Conservation (phyloP, 306 rosid genomes). For the Sesbania bispinosa region DNA sequence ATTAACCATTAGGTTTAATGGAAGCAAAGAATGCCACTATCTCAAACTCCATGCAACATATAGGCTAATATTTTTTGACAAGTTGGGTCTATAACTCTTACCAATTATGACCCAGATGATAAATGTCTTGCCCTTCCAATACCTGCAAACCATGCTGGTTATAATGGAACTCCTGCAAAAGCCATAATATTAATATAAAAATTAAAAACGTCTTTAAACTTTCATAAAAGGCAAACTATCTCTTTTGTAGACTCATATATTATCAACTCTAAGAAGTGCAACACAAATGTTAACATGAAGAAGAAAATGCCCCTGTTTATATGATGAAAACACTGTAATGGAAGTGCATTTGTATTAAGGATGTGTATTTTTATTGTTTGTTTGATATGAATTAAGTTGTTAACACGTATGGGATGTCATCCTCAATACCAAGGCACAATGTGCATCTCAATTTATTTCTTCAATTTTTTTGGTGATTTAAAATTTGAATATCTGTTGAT, state of each 20-base stretch:
- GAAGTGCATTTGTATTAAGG: not conserved
- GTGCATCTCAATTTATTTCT: too few species aligned
- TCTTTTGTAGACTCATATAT: not conserved
- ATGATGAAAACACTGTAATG: not conserved
- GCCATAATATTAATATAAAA: not conserved
- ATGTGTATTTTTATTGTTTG: not conserved
- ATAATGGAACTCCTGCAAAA: constrained; percentile 88
- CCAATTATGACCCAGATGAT: constrained; percentile 92
- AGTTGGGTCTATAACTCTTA: constrained; percentile 36
- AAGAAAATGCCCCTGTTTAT: not conserved
- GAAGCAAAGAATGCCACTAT: constrained; percentile 13
- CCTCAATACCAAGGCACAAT: too few species aligned
- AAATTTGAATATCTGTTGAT: too few species aligned
- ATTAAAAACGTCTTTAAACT: not conserved
- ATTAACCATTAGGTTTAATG: constrained; percentile 7
- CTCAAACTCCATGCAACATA: constrained; percentile 4
- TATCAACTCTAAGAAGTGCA: not conserved
- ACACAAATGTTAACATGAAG: not conserved
- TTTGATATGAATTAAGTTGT: too few species aligned
- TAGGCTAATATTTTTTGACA: constrained; percentile 4
- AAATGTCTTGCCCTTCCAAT: constrained; percentile 91
- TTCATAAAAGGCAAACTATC: constrained; percentile 3
- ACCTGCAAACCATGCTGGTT: constrained; percentile 93
- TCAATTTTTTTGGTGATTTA: too few species aligned
- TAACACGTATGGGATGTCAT: too few species aligned